These are phyloP conservation scores for Phlyctochytrium planicorne DNA, from an alignment of 192 early-diverging fungal species.

Conservation along the genomic window DNA sequence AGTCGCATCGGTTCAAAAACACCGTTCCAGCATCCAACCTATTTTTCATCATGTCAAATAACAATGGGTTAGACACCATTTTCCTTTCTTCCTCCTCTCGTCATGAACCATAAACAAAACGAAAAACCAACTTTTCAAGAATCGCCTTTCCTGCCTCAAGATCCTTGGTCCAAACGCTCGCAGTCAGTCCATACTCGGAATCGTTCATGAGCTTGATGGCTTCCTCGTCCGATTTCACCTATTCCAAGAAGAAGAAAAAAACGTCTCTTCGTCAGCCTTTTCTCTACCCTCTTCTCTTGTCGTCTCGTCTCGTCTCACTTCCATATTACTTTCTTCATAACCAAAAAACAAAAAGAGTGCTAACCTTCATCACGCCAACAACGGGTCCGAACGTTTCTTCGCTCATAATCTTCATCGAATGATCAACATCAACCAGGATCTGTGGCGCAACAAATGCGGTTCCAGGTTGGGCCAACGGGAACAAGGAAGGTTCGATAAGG, in stretches of 20 bases:
- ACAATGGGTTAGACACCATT: neutral
- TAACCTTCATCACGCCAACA: conserved; percentile 72
- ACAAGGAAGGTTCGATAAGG: conserved; percentile 57
- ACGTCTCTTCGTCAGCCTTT: no score
- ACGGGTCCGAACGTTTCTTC: conserved; percentile 87
- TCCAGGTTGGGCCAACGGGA: conserved; percentile 56
- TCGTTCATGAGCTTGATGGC: conserved; percentile 82
- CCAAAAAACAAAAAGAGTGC: conserved; percentile 2
- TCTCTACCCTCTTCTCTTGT: no score
- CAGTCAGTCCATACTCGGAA: conserved; percentile 73
- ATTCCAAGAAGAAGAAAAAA: conserved; percentile 6
- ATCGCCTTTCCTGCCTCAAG: conserved; percentile 57
- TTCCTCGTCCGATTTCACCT: conserved; percentile 62
- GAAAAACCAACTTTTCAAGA: conserved; percentile 33
- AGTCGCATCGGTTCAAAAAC: conserved; percentile 85
- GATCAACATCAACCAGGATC: conserved; percentile 71
- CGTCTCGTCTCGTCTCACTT: no score
- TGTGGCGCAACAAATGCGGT: conserved; percentile 76
- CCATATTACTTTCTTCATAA: neutral
- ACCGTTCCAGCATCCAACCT: conserved; percentile 74
- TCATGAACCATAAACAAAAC: neutral
- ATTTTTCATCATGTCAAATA: conserved; percentile 26
- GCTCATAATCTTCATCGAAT: conserved; percentile 72
- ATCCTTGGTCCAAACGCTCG: conserved; percentile 76
- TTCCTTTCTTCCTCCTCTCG: no score